phyloP scores from a whole-genome alignment of 2,329 filamentous ascomycete species.

The Penicillium sp. region DNA sequence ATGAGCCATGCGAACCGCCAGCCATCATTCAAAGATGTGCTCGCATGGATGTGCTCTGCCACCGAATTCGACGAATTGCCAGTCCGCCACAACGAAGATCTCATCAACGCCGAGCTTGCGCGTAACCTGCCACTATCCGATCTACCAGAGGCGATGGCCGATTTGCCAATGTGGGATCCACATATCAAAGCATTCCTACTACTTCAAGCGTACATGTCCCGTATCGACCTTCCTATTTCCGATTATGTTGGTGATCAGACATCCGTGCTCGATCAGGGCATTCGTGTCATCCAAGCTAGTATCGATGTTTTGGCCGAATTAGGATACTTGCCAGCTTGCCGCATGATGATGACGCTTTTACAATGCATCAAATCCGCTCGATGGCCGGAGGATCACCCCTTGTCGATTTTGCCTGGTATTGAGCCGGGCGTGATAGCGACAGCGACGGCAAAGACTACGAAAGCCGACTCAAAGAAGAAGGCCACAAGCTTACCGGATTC shows the following conservation, averaged over 20 bases:
- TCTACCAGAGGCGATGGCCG: slow-evolving; percentile 50
- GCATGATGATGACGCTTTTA: slow-evolving; percentile 77
- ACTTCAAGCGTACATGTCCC: slow-evolving; percentile 90
- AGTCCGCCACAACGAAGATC: slow-evolving; percentile 95
- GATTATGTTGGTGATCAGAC: slow-evolving; percentile 96
- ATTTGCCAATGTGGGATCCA: slow-evolving; percentile 92
- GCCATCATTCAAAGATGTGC: slow-evolving; percentile 73
- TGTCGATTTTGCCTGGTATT: slow-evolving; percentile 76
- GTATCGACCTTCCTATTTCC: slow-evolving; percentile 85
- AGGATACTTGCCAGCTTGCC: slow-evolving; percentile 72
- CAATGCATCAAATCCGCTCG: slow-evolving; percentile 89
- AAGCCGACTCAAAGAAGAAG: slow-evolving; percentile 1
- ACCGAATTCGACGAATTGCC: slow-evolving; percentile 97
- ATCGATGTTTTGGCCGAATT: slow-evolving; percentile 92
- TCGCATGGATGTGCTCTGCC: slow-evolving; percentile 89
- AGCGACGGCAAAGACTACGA: slow-evolving; percentile 6
- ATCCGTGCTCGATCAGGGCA: slow-evolving; percentile 85
- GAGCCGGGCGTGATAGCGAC: slow-evolving; percentile 22
- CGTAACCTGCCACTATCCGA: slow-evolving; percentile 70
- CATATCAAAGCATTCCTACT: slow-evolving; percentile 95
- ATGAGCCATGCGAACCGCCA: slow-evolving; percentile 69
- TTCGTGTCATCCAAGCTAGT: slow-evolving; percentile 92
- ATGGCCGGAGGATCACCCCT: slow-evolving; percentile 78
- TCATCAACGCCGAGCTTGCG: slow-evolving; percentile 89
- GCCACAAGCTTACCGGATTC: slow-evolving; percentile 22